phyloP scores from a whole-genome alignment of 140 eudicot species.

The Flaveria floridana region DNA sequence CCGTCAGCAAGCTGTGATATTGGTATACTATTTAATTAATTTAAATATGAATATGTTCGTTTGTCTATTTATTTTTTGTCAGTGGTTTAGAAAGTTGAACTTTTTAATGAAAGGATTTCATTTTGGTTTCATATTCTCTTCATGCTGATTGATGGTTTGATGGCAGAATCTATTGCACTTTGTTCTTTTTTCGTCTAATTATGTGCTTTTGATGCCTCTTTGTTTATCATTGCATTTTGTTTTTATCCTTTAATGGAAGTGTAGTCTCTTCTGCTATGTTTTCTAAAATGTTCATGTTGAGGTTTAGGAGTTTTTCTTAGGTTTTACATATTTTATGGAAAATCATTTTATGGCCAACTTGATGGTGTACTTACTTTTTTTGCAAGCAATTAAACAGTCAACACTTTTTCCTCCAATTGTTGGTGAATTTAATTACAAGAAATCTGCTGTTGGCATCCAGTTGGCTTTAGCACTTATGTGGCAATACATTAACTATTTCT shows the following conservation, averaged over 20 bases:
- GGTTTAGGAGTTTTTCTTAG: neutral
- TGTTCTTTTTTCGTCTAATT: neutral
- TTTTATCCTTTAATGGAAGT: neutral
- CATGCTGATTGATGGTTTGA: neutral
- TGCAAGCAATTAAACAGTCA: neutral
- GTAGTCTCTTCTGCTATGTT: neutral
- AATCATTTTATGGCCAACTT: neutral
- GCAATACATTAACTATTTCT: neutral
- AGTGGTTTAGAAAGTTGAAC: neutral
- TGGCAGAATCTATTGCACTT: neutral
- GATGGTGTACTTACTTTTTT: neutral
- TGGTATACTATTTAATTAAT: conserved; percentile 49
- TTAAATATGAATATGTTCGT: neutral
- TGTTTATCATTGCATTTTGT: neutral
- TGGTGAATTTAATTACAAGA: neutral
- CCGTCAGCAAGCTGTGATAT: conserved; percentile 86
- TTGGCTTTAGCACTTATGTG: neutral
- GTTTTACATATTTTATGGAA: neutral
- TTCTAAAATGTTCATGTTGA: neutral
- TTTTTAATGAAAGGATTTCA: neutral
- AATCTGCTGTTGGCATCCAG: neutral
- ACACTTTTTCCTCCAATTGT: neutral
- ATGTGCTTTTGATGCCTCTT: neutral
- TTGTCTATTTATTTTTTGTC: neutral
- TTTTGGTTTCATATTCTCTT: neutral